Percentiles rank a stretch among this genome's conserved stretches.
phyloP scores from a whole-genome alignment of 140 eudicot species.

The Oenanthe javanica region DNA sequence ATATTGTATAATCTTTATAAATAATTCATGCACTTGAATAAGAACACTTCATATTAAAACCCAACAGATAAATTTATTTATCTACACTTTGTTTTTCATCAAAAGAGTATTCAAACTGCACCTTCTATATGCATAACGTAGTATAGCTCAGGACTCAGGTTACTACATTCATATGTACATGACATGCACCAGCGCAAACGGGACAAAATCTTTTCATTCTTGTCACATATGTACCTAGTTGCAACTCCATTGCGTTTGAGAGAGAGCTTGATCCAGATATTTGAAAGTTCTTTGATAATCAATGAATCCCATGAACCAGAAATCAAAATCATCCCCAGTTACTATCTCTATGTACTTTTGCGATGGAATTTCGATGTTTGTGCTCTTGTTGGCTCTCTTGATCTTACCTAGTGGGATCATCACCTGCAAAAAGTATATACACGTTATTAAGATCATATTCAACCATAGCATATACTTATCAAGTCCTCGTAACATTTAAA shows the following conservation, averaged over 20 bases:
- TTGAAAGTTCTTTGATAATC: constrained; percentile 28
- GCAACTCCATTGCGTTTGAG: constrained; percentile 12
- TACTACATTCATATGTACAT: neutral
- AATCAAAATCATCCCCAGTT: constrained; percentile 34
- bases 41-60: neutral
- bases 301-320: constrained; percentile 42
- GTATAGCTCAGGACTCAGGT: neutral
- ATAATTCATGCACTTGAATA: neutral
- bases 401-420: constrained; percentile 30
- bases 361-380: constrained; percentile 25
- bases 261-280: constrained; percentile 25
- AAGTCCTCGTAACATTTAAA: neutral
- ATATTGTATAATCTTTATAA: neutral
- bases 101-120: neutral
- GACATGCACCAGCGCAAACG: neutral
- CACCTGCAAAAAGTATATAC: constrained; percentile 20
- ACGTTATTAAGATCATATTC: neutral
- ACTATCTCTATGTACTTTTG: constrained; percentile 32
- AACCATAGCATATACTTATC: neutral
- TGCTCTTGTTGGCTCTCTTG: constrained; percentile 21
- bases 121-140: neutral
- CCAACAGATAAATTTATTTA: neutral
- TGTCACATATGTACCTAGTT: neutral
- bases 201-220: neutral
- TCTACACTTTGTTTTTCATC: constrained; percentile 2